Percentiles rank a stretch among this genome's conserved stretches.
phyloP scores from a whole-genome alignment of 768 basidiomycete species.

The Tylopilus subfusipes region DNA sequence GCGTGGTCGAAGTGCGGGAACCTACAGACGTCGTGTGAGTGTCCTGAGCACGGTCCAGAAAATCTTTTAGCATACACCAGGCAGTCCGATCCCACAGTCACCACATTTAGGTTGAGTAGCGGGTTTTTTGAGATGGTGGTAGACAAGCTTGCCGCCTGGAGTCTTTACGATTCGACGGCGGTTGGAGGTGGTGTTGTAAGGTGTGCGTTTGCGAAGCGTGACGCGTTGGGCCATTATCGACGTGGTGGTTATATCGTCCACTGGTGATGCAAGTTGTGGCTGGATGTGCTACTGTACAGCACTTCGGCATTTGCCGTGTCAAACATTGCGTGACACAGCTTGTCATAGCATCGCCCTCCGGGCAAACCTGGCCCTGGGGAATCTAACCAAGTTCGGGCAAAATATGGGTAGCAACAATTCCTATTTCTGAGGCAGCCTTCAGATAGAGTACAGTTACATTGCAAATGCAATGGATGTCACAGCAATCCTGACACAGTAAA shows the following conservation, averaged over 20 bases:
- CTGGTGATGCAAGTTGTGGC: conserved; percentile 23
- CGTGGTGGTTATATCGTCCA: not conserved
- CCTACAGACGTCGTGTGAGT: conserved; percentile 40
- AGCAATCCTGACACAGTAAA: too few species aligned
- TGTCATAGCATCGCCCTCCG: too few species aligned
- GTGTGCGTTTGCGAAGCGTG: conserved; percentile 96
- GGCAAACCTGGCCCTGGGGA: too few species aligned
- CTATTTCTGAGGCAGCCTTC: too few species aligned
- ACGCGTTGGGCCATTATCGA: conserved; percentile 94
- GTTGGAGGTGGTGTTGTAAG: conserved; percentile 98
- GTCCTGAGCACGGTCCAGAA: not conserved
- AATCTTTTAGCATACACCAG: conserved; percentile 69
- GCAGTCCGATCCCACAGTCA: conserved; percentile 92
- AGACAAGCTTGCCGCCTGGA: conserved; percentile 96
- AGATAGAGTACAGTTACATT: too few species aligned
- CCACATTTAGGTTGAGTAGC: conserved; percentile 93
- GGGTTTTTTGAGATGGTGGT: conserved; percentile 97
- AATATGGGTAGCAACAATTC: too few species aligned
- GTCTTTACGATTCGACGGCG: conserved; percentile 95
- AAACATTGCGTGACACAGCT: too few species aligned
- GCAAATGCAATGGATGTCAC: too few species aligned
- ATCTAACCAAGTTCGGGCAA: too few species aligned
- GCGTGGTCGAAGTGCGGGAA: conserved; percentile 94
- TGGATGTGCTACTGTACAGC: conserved; percentile 23
- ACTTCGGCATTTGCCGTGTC: conserved; percentile 15